Conservation (phyloP, 257 asterid genomes). For the Solanum phureja region DNA sequence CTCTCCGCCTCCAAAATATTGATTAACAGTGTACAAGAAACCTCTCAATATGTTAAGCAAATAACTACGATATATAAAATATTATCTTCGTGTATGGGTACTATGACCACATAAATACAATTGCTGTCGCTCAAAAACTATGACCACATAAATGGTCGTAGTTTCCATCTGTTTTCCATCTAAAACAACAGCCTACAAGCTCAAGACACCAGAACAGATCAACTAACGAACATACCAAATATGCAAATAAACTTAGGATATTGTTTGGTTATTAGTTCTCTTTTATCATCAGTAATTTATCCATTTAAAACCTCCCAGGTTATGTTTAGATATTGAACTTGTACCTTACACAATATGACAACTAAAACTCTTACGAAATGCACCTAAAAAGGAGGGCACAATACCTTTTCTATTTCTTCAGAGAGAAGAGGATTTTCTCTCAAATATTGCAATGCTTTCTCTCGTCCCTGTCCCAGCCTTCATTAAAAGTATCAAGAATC, state of each 20-base stretch:
- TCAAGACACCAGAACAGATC: background rate
- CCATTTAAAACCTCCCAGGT: background rate
- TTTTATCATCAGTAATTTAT: background rate
- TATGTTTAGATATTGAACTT: background rate
- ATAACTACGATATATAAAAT: background rate
- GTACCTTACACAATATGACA: background rate
- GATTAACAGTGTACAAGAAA: background rate
- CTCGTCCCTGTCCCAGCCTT: conserved; percentile 99
- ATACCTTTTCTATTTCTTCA: conserved; percentile 92
- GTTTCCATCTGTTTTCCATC: background rate
- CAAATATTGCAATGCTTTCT: conserved; percentile 71
- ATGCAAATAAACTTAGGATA: background rate
- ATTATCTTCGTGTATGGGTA: background rate
- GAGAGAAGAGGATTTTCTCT: conserved; percentile 63
- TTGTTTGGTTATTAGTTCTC: background rate
- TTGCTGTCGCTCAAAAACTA: background rate
- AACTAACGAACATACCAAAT: background rate
- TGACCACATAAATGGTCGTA: background rate
- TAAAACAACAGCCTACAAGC: background rate
- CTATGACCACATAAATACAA: background rate
- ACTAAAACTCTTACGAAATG: background rate
- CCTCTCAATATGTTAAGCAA: background rate
- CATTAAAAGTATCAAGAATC: background rate
- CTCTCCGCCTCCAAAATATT: background rate
- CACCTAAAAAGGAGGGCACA: background rate